phyloP scores from a whole-genome alignment of 2,329 filamentous ascomycete genomes.

The Biscogniauxia mediterranea region DNA sequence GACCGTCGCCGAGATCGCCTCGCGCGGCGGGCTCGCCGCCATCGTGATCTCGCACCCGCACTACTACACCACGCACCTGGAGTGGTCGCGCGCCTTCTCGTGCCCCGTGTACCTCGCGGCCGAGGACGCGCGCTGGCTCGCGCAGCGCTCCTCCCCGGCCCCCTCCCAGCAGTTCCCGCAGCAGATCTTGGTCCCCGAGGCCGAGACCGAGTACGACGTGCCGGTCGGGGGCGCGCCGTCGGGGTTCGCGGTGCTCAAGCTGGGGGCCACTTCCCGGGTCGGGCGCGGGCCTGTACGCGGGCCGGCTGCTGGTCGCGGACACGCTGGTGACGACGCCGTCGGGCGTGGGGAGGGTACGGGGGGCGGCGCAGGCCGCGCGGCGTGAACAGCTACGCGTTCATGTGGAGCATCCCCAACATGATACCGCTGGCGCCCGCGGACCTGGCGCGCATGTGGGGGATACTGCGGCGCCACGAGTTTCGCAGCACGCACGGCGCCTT shows the following conservation, averaged over 20 bases:
- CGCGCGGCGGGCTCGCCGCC: slow-evolving; percentile 63
- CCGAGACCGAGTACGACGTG: slow-evolving; percentile 40
- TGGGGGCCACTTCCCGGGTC: slow-evolving; percentile 78
- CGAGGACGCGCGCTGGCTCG: slow-evolving; percentile 67
- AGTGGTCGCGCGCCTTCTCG: slow-evolving; percentile 67
- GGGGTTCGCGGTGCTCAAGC: slow-evolving; percentile 62
- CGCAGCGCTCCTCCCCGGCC: slow-evolving; percentile 42
- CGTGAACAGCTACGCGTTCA: slow-evolving; percentile 62
- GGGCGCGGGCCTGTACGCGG: slow-evolving; percentile 61
- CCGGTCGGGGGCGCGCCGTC: slow-evolving; percentile 30
- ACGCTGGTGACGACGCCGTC: slow-evolving; percentile 70
- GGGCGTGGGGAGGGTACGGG: slow-evolving; percentile 42
- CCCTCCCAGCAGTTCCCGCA: no score
- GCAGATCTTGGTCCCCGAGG: slow-evolving; percentile 44
- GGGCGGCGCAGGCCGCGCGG: slow-evolving; percentile 39
- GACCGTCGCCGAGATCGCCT: slow-evolving; percentile 57
- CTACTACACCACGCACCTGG: slow-evolving; percentile 74
- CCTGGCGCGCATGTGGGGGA: slow-evolving; percentile 68
- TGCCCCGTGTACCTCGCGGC: slow-evolving; percentile 68
- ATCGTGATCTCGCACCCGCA: slow-evolving; percentile 81
- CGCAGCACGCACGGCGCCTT: slow-evolving; percentile 68
- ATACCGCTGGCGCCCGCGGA: slow-evolving; percentile 67
- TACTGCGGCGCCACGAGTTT: slow-evolving; percentile 61
- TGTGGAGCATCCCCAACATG: slow-evolving; percentile 75
- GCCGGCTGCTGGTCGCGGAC: slow-evolving; percentile 70